Base-by-base conservation (phyloP, 139 green algal species). In the Zygnema circumcarinatum region DNA sequence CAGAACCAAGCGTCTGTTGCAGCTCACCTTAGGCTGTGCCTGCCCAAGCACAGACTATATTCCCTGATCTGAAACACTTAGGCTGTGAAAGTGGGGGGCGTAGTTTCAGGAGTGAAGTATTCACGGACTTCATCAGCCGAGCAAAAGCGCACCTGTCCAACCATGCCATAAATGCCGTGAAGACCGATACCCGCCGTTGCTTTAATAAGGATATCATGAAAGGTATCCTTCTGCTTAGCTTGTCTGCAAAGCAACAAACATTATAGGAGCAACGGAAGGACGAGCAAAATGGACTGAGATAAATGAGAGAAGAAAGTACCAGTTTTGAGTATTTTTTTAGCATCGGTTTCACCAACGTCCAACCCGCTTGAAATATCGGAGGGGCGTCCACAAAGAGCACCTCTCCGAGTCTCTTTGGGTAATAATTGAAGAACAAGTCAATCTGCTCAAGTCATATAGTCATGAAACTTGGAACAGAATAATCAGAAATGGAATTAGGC, bases 391-490 rank as follows among this genome's bases (percentile, higher is more conserved):
- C 94, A 67, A 98, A 91, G 69, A 98, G 91, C 69, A 98, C 96
- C 83, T 98, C 95, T 7, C 2, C 93, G 47, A 99, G 88, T 0
- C 95, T 88, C 88, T 96, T 95, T 1, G 96, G 96, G 88, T 98
- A 98, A 87, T 97, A 98, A 39, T 95, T 93, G 87, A 98, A 98
- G 89, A 99, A 99, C 0, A 96, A 93, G 53, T 98, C 95, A 29
- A 97, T 87, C 83, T 88, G 72, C n/a, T 1, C 0, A 2, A 80
- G n/a, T n/a, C n/a, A n/a, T n/a, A n/a, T 47, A 2, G n/a, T 25
- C 20, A 41, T n/a, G 21, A 79, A 32, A 20, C 20, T 33, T 20
- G 72, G 72, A 74, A 75, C 16, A 83, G 72, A 33, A 79, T 35
- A 79, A 29, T 72, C 29, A 72, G 72, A 35, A 21, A 35, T 79